Conservation (phyloP, 2,329 filamentous ascomycete genomes). For the Purpureocillium lavendulum region DNA sequence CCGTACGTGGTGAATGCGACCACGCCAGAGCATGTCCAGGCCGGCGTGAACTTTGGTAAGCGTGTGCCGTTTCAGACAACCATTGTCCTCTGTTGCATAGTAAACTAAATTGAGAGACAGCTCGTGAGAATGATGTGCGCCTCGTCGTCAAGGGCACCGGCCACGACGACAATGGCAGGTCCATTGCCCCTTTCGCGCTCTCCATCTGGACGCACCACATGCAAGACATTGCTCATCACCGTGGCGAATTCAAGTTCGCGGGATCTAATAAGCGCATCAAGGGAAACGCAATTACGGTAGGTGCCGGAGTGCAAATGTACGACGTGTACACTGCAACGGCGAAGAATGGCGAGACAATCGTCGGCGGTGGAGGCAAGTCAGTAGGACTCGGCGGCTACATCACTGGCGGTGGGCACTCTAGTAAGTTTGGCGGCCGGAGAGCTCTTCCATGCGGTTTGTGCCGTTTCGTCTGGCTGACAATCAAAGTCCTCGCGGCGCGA, state of each 20-base stretch:
- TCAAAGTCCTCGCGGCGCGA: slow-evolving; percentile 33
- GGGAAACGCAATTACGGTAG: slow-evolving; percentile 41
- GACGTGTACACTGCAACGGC: slow-evolving; percentile 38
- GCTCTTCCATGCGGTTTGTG: too few relatives aligned
- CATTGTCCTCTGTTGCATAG: too few relatives aligned
- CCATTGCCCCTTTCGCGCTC: slow-evolving; percentile 39
- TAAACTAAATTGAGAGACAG: slow-evolving; percentile 11
- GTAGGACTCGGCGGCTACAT: slow-evolving; percentile 54
- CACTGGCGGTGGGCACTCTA: slow-evolving; percentile 52
- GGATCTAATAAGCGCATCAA: slow-evolving; percentile 32
- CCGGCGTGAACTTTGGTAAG: slow-evolving; percentile 33
- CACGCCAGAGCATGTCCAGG: slow-evolving; percentile 21
- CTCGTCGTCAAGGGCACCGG: slow-evolving; percentile 31
- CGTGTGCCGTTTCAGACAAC: slow-evolving; percentile 10
- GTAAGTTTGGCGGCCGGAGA: too few relatives aligned
- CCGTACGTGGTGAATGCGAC: slow-evolving; percentile 27
- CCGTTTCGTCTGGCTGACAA: too few relatives aligned
- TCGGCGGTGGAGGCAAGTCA: slow-evolving; percentile 45
- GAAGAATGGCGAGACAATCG: slow-evolving; percentile 35
- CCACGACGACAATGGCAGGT: slow-evolving; percentile 36
- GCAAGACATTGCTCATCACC: slow-evolving; percentile 25
- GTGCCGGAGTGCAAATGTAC: slow-evolving; percentile 42
- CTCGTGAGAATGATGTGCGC: slow-evolving; percentile 31
- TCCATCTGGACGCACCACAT: slow-evolving; percentile 46
- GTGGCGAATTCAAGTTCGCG: slow-evolving; percentile 30